phyloP scores from a whole-genome alignment of 768 basidiomycete genomes.

The Lanmaoa pseudosensibilis region DNA sequence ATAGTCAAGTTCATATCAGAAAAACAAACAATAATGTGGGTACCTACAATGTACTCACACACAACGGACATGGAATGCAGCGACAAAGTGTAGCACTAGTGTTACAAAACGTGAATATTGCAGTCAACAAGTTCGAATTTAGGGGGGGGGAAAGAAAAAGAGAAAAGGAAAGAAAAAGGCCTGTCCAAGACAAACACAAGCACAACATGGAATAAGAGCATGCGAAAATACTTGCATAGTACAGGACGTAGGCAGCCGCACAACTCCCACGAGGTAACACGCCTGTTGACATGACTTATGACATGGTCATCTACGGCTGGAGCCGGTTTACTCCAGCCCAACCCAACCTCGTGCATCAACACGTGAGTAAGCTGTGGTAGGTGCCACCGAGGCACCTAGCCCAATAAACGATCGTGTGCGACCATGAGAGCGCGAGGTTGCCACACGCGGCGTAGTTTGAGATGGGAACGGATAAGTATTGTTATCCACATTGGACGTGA shows the following conservation, averaged over 20 bases:
- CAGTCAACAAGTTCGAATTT: conserved; percentile 21
- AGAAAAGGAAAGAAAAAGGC: neutral
- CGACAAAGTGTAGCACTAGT: conserved; percentile 23
- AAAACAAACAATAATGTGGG: conserved; percentile 15
- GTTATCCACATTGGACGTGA: conserved; percentile 59
- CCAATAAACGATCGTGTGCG: conserved; percentile 76
- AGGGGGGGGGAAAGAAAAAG: too few relatives aligned
- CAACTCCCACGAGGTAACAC: conserved; percentile 9
- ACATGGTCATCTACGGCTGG: conserved; percentile 10
- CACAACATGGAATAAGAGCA: conserved; percentile 24
- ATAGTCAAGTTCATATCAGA: neutral
- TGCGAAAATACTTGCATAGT: conserved; percentile 22
- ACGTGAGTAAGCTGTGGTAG: conserved; percentile 79
- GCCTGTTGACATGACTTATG: conserved; percentile 7
- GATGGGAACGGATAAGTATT: conserved; percentile 54
- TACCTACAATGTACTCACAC: neutral
- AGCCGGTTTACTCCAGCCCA: conserved; percentile 43
- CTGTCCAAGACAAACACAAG: conserved; percentile 29
- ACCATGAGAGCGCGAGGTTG: conserved; percentile 64
- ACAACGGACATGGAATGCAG: neutral
- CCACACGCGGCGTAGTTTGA: conserved; percentile 65
- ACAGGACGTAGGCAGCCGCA: conserved; percentile 11
- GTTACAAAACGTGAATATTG: conserved; percentile 35
- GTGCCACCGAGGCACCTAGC: conserved; percentile 62
- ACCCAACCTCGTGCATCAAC: conserved; percentile 85